Conservation (phyloP, 306 rosid genomes). For the Oemleria cerasiformis region DNA sequence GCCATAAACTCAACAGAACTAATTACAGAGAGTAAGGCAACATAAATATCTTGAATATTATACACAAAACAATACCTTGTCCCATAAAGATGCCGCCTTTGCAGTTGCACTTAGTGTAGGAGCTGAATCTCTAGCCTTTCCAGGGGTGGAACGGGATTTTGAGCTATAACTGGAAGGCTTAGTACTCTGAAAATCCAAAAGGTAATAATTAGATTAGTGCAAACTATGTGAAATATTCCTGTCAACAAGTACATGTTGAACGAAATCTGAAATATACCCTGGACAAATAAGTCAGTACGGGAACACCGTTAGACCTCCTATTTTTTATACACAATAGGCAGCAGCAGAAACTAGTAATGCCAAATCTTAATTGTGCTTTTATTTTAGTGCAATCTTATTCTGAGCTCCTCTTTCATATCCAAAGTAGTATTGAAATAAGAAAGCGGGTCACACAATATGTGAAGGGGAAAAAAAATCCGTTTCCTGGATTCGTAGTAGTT, state of each 20-base stretch:
- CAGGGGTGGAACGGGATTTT: slow-evolving; percentile 46
- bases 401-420: neutral
- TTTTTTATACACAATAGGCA: neutral
- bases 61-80: slow-evolving; percentile 51
- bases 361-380: neutral
- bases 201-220: neutral
- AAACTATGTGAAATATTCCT: neutral
- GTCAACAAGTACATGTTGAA: neutral
- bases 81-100: slow-evolving; percentile 55
- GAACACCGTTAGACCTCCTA: neutral
- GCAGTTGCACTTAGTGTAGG: slow-evolving; percentile 30
- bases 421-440: neutral
- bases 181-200: slow-evolving; percentile 40
- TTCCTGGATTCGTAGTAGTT: too few relatives aligned
- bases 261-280: neutral
- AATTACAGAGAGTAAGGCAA: neutral
- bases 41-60: neutral
- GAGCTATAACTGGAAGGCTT: slow-evolving; percentile 62
- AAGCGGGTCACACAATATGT: too few relatives aligned
- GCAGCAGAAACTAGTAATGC: neutral
- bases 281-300: neutral
- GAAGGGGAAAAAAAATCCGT: too few relatives aligned
- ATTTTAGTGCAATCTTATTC: neutral
- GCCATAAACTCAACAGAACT: neutral
- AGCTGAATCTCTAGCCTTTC: slow-evolving; percentile 49